Base-by-base conservation (phyloP, 1,139 yeast genomes). In the Geotrichum histeridarum region DNA sequence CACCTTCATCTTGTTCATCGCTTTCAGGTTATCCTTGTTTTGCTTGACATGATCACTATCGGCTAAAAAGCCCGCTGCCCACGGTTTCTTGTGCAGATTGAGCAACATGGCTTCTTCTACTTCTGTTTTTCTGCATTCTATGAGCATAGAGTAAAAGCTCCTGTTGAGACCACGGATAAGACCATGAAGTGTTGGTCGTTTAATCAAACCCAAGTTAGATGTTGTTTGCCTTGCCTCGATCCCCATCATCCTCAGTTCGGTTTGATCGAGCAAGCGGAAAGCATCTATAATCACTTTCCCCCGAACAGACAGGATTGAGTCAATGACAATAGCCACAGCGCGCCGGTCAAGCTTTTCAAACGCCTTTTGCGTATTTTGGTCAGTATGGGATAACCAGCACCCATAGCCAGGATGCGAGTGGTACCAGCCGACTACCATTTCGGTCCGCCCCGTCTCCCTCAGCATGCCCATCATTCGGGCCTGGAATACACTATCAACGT, bases 381-480 rank as follows among this genome's bases (percentile, higher is more conserved):
- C 99, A 42, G 93, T 98, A 22, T 93, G 84, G 6, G 97, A 90
- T 64, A 94, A 79, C 98, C 99, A 93, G 75, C 99, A 93, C 41
- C 97, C 98, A 69, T 90, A 93, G 0, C 97, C 97, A 0, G 99
- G 99, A 69, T 93, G 99, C 2, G 97, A 90, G 70, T 93, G 99
- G 75, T 94, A 94, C 99, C 98, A 91, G 42, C 98, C 98, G 48
- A 91, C 98, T 61, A 94, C 99, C 89, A 89, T 90, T 70, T 91
- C 96, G 73, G 89, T 98, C 71, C 98, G 81, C 27, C 99, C 99
- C 0, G 99, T 94, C 71, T 94, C 99, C 72, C 88, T 84, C 66
- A 94, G 80, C 99, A 94, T 93, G 67, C 94, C 99, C 99, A 94
- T 94, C 99, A 94, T 94, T 69, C 86, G 86, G 12, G 99, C 91